Evolutionary conservation across 2,329 filamentous ascomycete genomes (phyloP), one percentile per base, ranked within the genome.

Genomic region (Hypoxylon sp.): DNA sequence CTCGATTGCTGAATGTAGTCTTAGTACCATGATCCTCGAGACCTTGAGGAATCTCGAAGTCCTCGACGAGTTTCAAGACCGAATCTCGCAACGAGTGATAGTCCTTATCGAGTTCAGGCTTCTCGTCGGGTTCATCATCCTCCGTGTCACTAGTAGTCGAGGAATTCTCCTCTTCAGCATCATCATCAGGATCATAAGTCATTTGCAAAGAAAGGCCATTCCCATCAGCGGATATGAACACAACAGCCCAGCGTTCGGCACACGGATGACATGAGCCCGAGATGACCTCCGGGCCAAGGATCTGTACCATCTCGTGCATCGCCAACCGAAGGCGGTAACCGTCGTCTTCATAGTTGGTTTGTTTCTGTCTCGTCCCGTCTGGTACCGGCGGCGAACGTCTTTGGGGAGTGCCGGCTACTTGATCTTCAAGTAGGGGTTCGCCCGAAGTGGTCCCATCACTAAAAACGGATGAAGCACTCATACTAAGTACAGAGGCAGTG

Each of bases 1-100:
- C 89, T 36, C 91, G 86, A 73, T 93, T 93, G 78, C 90, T 93
- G 72, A 93, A 90, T 34, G 87, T 89, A 28, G 89, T 87, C 13
- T 85, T 85, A 45, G 85, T 83, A 30, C 84, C 85, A 53, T 87
- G 86, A 3, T 86, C 84, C 49, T 90, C 87, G 10, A 90, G 79
- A 45, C 86, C 88, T 58, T 91, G 89, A 0, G 91, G 90, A 46
- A 94, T 92, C 74, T 96, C 93, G 67, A 91, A 94, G 69, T 97
- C 93, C 74, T 93, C 88, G 0, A 96, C 91, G 3, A 97, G 83
- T 76, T 91, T 94, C 65, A 93, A 81, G 58, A 97, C 92, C 0
- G 93, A 92, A 66, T 93, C 90, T 63, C 94, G 90, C 3, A 97
- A 81, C 69, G 93, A 91, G 75, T 94, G 91, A 72, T 94, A 94